phyloP scores from a whole-genome alignment of 2,329 filamentous ascomycete species.

The Lomentospora prolificans region DNA sequence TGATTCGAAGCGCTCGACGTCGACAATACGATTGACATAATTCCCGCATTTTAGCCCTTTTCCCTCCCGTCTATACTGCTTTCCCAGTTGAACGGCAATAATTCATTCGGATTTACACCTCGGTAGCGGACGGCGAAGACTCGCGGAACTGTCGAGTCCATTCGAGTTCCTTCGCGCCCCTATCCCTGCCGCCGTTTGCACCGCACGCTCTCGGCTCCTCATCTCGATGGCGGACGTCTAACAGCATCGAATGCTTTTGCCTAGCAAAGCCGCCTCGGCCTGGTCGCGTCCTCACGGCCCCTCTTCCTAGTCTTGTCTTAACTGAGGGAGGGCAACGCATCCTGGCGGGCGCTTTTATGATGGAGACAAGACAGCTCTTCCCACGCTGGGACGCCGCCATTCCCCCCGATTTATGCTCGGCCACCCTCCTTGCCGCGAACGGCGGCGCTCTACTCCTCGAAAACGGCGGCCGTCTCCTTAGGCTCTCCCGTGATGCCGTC shows the following conservation, averaged over 20 bases:
- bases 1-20: too few relatives aligned
- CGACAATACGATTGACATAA: too few relatives aligned
- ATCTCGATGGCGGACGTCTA: not conserved
- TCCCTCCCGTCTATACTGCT: too few relatives aligned
- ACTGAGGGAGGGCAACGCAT: not conserved
- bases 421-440: constrained; percentile 29
- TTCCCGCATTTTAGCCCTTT: too few relatives aligned
- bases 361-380: not conserved
- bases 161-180: not conserved
- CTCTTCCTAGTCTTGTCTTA: not conserved
- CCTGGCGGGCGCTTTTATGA: not conserved
- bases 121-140: too few relatives aligned
- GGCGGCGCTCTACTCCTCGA: constrained; percentile 39
- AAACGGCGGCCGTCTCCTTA: constrained; percentile 41
- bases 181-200: not conserved
- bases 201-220: not conserved
- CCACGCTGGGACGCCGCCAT: constrained; percentile 1
- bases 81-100: too few relatives aligned
- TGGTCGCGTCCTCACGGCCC: not conserved
- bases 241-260: not conserved
- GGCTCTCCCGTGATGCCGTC: constrained; percentile 47
- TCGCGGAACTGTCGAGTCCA: too few relatives aligned
- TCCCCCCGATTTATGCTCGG: constrained; percentile 24
- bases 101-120: too few relatives aligned
- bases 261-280: not conserved